phyloP scores from a whole-genome alignment of 352 stramenopile species.

The Ophiocytium majus region DNA sequence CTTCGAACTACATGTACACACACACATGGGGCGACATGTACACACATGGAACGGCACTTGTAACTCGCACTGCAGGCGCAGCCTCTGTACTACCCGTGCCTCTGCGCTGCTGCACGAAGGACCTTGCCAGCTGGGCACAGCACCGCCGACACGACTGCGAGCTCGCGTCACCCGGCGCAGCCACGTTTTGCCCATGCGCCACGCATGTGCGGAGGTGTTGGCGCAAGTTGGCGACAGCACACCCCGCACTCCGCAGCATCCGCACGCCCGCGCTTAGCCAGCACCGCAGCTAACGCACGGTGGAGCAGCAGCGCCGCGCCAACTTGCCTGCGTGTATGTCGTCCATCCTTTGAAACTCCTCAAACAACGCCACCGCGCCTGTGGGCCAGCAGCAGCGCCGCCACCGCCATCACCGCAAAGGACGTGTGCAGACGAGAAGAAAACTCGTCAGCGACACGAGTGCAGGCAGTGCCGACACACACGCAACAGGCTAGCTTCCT shows the following conservation, averaged over 20 bases:
- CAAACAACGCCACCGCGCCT: background rate
- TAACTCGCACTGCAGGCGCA: too few relatives aligned
- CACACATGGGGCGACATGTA: too few relatives aligned
- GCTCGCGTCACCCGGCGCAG: background rate
- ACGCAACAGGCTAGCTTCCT: too few relatives aligned
- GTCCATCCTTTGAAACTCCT: slow-evolving; percentile 1
- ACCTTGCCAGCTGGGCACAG: too few relatives aligned
- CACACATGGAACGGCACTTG: too few relatives aligned
- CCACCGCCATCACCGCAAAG: too few relatives aligned
- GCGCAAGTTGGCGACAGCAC: too few relatives aligned
- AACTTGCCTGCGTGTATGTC: background rate
- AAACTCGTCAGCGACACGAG: background rate
- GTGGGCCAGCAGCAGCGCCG: background rate
- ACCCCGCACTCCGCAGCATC: too few relatives aligned
- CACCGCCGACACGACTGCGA: background rate
- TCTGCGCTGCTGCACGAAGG: too few relatives aligned
- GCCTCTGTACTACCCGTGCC: too few relatives aligned
- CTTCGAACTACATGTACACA: too few relatives aligned
- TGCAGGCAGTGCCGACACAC: background rate
- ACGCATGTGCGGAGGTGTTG: background rate
- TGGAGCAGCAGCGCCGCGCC: background rate
- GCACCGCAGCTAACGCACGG: background rate
- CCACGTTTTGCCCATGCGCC: background rate
- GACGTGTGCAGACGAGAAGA: background rate
- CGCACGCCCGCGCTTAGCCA: background rate